Conservation (phyloP, 176 grass and related monocot genomes). For the Carex cristatella region DNA sequence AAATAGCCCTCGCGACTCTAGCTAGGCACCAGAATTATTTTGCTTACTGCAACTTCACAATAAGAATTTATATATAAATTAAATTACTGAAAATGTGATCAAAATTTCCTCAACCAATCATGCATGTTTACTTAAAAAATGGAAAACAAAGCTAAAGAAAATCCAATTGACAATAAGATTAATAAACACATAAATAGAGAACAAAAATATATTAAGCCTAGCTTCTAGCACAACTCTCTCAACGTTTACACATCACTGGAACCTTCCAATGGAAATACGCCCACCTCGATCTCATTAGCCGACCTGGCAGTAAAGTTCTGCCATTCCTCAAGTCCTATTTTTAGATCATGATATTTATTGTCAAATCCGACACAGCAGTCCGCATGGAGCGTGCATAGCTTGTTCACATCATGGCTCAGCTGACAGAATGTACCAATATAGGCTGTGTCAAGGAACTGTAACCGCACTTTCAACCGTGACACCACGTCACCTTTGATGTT, state of each 20-base stretch:
- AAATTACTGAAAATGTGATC: no score
- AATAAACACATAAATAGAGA: conserved; percentile 4
- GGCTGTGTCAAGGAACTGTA: conserved; percentile 77
- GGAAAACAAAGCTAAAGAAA: not conserved
- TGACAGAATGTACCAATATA: conserved; percentile 66
- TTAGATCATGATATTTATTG: conserved; percentile 54
- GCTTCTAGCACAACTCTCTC: not conserved
- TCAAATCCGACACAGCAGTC: conserved; percentile 67
- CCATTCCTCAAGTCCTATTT: conserved; percentile 52
- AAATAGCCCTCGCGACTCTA: no score
- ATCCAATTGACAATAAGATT: not conserved
- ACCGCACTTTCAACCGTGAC: conserved; percentile 22
- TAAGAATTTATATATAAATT: no score
- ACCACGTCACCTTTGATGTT: conserved; percentile 50
- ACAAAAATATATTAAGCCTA: not conserved
- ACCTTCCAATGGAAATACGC: conserved; percentile 57
- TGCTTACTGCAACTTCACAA: no score
- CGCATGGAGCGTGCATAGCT: conserved; percentile 66
- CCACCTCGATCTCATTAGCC: not conserved
- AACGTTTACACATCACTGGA: conserved; percentile 58
- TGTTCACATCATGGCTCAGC: conserved; percentile 68
- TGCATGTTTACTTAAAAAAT: not conserved
- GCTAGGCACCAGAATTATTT: no score
- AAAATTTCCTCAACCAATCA: no score
- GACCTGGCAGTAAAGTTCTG: conserved; percentile 51